These are phyloP conservation scores for Echinochloa phyllopogon DNA, from an alignment of 176 grass and related monocot genomes.

Conservation along the genomic window DNA sequence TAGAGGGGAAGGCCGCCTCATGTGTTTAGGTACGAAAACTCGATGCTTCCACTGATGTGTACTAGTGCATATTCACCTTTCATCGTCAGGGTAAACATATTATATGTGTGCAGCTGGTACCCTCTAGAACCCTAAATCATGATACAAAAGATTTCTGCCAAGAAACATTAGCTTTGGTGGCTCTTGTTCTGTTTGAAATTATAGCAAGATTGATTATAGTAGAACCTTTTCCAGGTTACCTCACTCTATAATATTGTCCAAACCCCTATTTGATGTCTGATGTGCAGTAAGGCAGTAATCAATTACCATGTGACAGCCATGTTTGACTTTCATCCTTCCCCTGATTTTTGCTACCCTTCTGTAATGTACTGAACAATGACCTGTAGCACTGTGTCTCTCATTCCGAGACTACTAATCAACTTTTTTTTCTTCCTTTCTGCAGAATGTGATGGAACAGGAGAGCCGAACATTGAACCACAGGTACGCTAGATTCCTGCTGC, in stretches of 20 bases:
- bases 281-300: not conserved
- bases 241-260: not conserved
- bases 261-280: not conserved
- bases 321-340: not conserved
- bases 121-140: slow-evolving; percentile 2
- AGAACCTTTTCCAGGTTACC: not conserved
- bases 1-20: slow-evolving; percentile 74
- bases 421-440: slow-evolving; percentile 28
- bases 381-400: not conserved
- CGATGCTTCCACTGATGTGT: slow-evolving; percentile 17
- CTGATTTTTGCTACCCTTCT: not conserved
- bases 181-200: not conserved
- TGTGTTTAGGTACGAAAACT: slow-evolving; percentile 74
- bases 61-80: slow-evolving; percentile 11
- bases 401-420: not conserved
- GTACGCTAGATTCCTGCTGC: slow-evolving; percentile 39
- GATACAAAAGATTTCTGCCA: not conserved
- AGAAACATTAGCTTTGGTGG: not conserved
- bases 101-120: not conserved
- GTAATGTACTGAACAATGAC: not conserved
- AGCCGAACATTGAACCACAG: slow-evolving; percentile 93
- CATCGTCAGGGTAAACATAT: not conserved
- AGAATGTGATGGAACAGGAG: slow-evolving; percentile 92
- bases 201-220: not conserved
- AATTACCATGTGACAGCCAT: not conserved